phyloP scores from a whole-genome alignment of 225 moss, liverwort and hornwort genomes.

The Marchantia polymorpha region DNA sequence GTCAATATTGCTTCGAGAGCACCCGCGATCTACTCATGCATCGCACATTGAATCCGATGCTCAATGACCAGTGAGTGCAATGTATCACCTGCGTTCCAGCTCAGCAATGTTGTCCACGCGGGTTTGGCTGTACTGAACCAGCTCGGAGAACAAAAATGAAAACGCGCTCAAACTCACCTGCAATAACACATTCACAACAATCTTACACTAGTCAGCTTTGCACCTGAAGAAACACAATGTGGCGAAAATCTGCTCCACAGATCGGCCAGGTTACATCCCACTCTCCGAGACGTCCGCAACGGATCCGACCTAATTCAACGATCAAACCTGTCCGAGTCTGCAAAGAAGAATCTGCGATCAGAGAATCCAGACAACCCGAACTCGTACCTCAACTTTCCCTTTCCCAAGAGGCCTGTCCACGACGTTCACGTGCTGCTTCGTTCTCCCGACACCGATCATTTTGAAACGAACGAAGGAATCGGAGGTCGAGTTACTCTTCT shows the following conservation, averaged over 20 bases:
- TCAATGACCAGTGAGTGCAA: neutral
- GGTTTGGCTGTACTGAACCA: slow-evolving; percentile 89
- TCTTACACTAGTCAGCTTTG: neutral
- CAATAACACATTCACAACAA: slow-evolving; percentile 6
- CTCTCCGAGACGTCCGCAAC: neutral
- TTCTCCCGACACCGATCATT: slow-evolving; percentile 69
- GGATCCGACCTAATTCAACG: too few relatives aligned
- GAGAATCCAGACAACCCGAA: neutral
- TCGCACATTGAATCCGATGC: neutral
- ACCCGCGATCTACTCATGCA: neutral
- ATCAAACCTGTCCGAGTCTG: neutral
- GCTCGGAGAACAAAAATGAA: slow-evolving; percentile 83
- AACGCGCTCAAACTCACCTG: slow-evolving; percentile 95
- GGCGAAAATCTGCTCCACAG: neutral
- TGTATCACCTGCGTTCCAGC: slow-evolving; percentile 66
- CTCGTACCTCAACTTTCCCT: slow-evolving; percentile 69
- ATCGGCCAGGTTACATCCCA: neutral
- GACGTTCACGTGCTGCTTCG: slow-evolving; percentile 81
- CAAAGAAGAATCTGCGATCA: neutral
- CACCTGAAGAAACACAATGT: neutral
- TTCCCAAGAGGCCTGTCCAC: slow-evolving; percentile 88
- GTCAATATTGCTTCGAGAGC: neutral
- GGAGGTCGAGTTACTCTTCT: neutral
- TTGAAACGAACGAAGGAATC: neutral
- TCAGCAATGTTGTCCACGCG: slow-evolving; percentile 91